Percentiles rank a stretch among this genome's conserved stretches.
Conservation (phyloP, 805 yeast genomes). For the Ogataea populi-albae region DNA sequence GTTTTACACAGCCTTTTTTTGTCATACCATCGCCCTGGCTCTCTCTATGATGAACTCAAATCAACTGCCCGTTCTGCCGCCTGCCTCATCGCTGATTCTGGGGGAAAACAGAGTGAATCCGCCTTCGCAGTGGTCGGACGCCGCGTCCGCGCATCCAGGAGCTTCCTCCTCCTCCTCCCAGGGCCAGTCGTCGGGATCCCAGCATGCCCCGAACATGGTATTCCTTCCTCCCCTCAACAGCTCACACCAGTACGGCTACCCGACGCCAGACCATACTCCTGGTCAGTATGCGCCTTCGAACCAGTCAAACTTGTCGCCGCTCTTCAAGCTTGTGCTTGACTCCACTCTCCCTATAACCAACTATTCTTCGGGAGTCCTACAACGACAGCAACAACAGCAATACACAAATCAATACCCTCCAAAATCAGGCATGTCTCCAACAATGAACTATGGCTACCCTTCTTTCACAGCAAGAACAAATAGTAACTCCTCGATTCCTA, state of each 20-base stretch:
- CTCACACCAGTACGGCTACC: constrained; percentile 11
- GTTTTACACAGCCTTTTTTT: no score
- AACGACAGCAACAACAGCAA: constrained; percentile 1
- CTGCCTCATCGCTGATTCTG: constrained; percentile 16
- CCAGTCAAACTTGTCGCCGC: constrained; percentile 21
- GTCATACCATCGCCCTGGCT: no score
- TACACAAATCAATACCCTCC: neutral
- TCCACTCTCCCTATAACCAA: constrained; percentile 24
- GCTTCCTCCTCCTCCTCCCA: constrained; percentile 1
- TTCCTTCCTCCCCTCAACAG: constrained; percentile 20
- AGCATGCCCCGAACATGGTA: constrained; percentile 8
- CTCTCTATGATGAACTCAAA: constrained; percentile 6
- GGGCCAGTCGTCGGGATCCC: neutral
- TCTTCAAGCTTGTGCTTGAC: constrained; percentile 26
- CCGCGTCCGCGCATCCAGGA: neutral
- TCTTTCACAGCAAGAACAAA: constrained; percentile 7
- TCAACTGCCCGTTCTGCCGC: constrained; percentile 17
- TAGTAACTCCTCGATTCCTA: constrained; percentile 6
- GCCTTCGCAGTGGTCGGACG: neutral
- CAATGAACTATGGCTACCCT: constrained; percentile 5
- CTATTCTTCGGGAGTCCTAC: constrained; percentile 5
- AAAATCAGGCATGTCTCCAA: neutral
- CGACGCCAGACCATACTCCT: constrained; percentile 4
- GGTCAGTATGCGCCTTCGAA: constrained; percentile 5
- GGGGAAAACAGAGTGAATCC: constrained; percentile 14